Evolutionary conservation across 176 grass and related monocot genomes (phyloP), one percentile per base, ranked within the genome.

Genomic region (Otatea glauca): DNA sequence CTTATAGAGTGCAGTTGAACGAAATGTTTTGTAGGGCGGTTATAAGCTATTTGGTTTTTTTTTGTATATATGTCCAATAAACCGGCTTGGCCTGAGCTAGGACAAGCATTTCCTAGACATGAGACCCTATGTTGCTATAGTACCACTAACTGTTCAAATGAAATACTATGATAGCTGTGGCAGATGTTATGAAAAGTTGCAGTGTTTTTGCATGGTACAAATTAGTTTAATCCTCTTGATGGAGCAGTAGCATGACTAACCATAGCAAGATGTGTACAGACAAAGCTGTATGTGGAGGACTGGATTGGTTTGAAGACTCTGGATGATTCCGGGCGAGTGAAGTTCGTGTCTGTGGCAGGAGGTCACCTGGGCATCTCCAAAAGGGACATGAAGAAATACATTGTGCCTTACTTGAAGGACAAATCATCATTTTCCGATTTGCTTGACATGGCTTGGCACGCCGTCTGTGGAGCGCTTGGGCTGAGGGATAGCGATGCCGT

Each of bases 221-320:
- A 21, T n/a, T 44, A 0, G 9, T 44, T 44, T 8, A 44, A 44
- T 44, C 43, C 43, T 44, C 43, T 9, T 44, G 43, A 44, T 44
- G 43, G 9, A 44, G 43, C 43, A 44, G 7, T 44, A 10, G 43
- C 8, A 44, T 44, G 43, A 44, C 9, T 10, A 44, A 44, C 43
- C 43, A 44, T 44, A 44, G 43, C 43, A 44, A 44, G 43, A 44
- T 44, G 43, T 56, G 15, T 76, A 78, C 68, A 98, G 95, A 98
- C 95, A 32, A 72, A 70, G 3, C 83, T 98, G 24, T 98, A 98
- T n/a, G 70, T 71, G 9, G 92, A 98, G 86, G 95, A 98, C 42
- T 98, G 95, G 95, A 93, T 95, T 16, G 95, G 95, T 50, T 60
- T 98, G 59, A 98, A 88, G 84, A 76, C 69, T 29, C 79, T 98